Conservation (phyloP, 306 rosid species). For the Boehmeria nivea region DNA sequence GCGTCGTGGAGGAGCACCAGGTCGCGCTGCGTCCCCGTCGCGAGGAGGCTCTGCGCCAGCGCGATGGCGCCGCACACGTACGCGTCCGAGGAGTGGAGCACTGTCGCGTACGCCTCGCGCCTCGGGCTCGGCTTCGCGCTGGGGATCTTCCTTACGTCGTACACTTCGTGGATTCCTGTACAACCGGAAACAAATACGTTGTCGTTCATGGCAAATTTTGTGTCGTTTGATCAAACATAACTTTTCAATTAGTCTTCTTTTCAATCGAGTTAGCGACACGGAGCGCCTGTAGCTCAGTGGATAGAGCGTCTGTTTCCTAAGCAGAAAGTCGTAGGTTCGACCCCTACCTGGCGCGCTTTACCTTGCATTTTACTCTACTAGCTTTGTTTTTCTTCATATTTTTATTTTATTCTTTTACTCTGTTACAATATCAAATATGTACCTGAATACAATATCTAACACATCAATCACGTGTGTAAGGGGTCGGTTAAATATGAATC, state of each 20-base stretch:
- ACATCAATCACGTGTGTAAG: no score
- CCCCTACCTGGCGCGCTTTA: constrained; percentile 16
- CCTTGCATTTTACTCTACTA: background rate
- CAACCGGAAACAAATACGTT: constrained; percentile 1
- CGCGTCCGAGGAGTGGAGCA: constrained; percentile 65
- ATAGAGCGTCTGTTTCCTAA: constrained; percentile 78
- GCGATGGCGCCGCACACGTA: constrained; percentile 92
- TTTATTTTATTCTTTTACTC: background rate
- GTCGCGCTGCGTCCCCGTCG: constrained; percentile 71
- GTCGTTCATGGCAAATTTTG: no score
- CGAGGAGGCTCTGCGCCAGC: constrained; percentile 67
- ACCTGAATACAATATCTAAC: no score
- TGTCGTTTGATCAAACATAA: no score
- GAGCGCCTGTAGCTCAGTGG: constrained; percentile 71
- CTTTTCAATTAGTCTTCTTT: no score
- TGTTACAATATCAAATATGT: no score
- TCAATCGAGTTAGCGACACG: no score
- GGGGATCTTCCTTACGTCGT: constrained; percentile 51
- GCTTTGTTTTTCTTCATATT: background rate
- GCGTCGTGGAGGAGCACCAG: constrained; percentile 70
- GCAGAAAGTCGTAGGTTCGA: constrained; percentile 61
- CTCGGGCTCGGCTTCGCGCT: constrained; percentile 31
- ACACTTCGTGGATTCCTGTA: constrained; percentile 65
- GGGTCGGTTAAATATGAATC: no score
- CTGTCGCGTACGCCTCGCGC: constrained; percentile 83